Evolutionary conservation across 169 alveolate genomes (phyloP).

Genomic region (Plasmodium ovale): DNA sequence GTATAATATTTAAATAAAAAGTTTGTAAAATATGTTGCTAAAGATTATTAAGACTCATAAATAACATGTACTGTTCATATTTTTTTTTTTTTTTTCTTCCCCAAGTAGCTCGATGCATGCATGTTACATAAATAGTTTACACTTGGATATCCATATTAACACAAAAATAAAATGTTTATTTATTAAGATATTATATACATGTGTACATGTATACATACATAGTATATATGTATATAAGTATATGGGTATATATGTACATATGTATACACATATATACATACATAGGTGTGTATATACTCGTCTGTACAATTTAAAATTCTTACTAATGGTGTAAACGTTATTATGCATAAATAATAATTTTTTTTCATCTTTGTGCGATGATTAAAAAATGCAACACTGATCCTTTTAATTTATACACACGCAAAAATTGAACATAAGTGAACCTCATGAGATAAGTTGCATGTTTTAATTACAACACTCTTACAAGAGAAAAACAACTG

Average conservation of each 20-base stretch:
- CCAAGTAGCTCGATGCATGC: conserved; percentile 73
- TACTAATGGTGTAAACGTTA: background rate
- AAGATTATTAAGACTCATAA: background rate
- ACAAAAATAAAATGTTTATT: background rate
- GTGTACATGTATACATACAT: background rate
- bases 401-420: conserved; percentile 42
- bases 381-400: conserved; percentile 49
- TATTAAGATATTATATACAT: background rate
- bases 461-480: conserved; percentile 42
- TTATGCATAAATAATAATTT: background rate
- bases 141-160: background rate
- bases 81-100: conserved; percentile 33
- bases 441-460: conserved; percentile 33
- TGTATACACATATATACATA: background rate
- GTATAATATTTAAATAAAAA: background rate
- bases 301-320: background rate
- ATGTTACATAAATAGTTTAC: background rate
- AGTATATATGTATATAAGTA: background rate
- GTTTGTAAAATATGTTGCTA: background rate
- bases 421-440: conserved; percentile 22
- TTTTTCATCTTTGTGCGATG: background rate
- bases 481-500: conserved; percentile 5
- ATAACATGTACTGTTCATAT: background rate
- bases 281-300: too few species aligned
- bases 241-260: too few species aligned